Conservation (phyloP, 768 basidiomycete genomes). For the Xerocomellus dryophilus region DNA sequence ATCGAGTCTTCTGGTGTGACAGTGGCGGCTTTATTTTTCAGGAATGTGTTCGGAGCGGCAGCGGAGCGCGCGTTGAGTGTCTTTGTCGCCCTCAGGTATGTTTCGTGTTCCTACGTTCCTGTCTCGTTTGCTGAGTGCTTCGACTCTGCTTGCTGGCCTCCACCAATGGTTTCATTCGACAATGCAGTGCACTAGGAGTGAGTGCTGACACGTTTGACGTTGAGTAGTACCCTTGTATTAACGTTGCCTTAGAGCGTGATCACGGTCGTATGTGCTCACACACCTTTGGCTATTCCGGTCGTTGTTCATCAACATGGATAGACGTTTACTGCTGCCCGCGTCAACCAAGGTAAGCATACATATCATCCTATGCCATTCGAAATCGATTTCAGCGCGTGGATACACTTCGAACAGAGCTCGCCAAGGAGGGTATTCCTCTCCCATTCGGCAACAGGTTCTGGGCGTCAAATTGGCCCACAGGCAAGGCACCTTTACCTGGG, state of each 20-base stretch:
- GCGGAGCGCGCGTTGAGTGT: slow-evolving; percentile 55
- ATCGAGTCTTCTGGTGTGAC: slow-evolving; percentile 49
- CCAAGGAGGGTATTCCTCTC: slow-evolving; percentile 60
- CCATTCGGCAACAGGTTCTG: slow-evolving; percentile 58
- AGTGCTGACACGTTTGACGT: neutral
- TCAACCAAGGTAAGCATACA: slow-evolving; percentile 45
- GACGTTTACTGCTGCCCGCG: slow-evolving; percentile 48
- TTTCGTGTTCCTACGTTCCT: neutral
- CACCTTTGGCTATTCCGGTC: neutral
- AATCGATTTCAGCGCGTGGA: neutral
- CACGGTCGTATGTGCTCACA: slow-evolving; percentile 22
- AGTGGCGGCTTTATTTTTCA: slow-evolving; percentile 59
- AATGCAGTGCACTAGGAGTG: slow-evolving; percentile 35
- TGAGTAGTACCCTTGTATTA: neutral
- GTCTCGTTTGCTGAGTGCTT: too few species aligned
- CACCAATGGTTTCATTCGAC: neutral
- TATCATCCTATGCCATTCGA: too few species aligned
- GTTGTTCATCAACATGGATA: slow-evolving; percentile 13
- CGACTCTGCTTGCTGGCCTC: neutral
- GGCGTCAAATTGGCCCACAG: slow-evolving; percentile 61
- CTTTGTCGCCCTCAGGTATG: slow-evolving; percentile 53
- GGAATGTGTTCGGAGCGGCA: slow-evolving; percentile 51
- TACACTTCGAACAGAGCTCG: slow-evolving; percentile 40
- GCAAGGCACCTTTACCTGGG: slow-evolving; percentile 51
- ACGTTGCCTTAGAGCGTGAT: slow-evolving; percentile 27